Conservation (phyloP, 257 asterid genomes). For the Solanum clarkiae region DNA sequence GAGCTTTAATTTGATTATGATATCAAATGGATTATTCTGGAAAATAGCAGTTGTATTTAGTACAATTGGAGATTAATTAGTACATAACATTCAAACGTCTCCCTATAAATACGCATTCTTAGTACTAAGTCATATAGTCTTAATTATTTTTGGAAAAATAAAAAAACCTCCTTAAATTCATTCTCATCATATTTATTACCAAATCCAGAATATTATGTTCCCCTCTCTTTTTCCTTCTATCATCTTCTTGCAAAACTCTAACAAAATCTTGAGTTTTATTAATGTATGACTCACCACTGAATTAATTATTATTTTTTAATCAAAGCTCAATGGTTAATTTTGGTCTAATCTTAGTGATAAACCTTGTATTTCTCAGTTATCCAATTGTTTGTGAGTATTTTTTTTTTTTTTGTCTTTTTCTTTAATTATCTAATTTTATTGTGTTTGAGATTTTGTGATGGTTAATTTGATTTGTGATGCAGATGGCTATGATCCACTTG, state of each 20-base stretch:
- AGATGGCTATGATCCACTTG: conserved; percentile 78
- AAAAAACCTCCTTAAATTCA: neutral
- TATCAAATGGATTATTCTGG: neutral
- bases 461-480: conserved; percentile 49
- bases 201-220: neutral
- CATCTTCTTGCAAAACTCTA: neutral
- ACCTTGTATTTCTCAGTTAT: conserved; percentile 10
- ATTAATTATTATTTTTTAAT: neutral
- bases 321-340: conserved; percentile 13
- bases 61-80: neutral
- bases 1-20: neutral
- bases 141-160: neutral
- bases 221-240: neutral
- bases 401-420: neutral
- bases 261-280: neutral
- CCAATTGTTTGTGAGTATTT: conserved; percentile 36
- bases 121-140: conserved; percentile 9
- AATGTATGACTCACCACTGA: neutral
- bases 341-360: conserved; percentile 8
- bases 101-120: conserved; percentile 19
- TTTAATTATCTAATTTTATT: too few relatives aligned
- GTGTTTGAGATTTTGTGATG: conserved; percentile 11
- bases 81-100: neutral
- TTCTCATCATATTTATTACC: neutral
- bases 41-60: neutral